Conservation (phyloP, 176 grass and related monocot species). For the Avena sativa region DNA sequence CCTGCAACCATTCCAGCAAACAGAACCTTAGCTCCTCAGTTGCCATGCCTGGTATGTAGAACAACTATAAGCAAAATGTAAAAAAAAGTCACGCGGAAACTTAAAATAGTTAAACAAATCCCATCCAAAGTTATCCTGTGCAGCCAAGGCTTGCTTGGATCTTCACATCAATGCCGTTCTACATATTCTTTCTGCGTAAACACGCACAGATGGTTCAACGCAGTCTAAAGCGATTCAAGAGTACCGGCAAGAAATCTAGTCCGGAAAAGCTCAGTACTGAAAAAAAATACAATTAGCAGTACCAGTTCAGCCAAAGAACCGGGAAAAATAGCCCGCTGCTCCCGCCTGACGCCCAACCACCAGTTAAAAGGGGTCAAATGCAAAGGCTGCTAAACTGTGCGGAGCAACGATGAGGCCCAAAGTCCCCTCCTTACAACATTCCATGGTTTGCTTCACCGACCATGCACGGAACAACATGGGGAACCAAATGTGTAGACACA, state of each 20-base stretch:
- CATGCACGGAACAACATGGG: too few species aligned
- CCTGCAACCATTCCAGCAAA: conserved; percentile 31
- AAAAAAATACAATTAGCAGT: too few species aligned
- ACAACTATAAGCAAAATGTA: not conserved
- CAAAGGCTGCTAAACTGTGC: too few species aligned
- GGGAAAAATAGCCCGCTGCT: not conserved
- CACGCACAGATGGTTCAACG: not conserved
- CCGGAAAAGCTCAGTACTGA: not conserved
- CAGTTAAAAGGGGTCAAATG: too few species aligned
- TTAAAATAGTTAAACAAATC: not conserved
- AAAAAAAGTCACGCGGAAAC: not conserved
- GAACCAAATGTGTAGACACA: too few species aligned
- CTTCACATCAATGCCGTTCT: not conserved
- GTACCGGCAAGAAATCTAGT: not conserved
- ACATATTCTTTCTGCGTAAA: not conserved
- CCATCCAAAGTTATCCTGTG: not conserved
- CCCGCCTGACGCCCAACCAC: not conserved
- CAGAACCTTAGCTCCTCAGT: not conserved
- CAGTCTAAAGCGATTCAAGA: not conserved
- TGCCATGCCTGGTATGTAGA: not conserved
- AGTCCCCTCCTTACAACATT: too few species aligned
- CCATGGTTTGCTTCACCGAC: too few species aligned
- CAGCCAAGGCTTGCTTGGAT: not conserved
- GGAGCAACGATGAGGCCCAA: too few species aligned
- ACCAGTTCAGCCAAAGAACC: too few species aligned